These are phyloP conservation scores for Cairneyella variabilis DNA, from an alignment of 495 filamentous ascomycete species.

Conservation along the genomic window DNA sequence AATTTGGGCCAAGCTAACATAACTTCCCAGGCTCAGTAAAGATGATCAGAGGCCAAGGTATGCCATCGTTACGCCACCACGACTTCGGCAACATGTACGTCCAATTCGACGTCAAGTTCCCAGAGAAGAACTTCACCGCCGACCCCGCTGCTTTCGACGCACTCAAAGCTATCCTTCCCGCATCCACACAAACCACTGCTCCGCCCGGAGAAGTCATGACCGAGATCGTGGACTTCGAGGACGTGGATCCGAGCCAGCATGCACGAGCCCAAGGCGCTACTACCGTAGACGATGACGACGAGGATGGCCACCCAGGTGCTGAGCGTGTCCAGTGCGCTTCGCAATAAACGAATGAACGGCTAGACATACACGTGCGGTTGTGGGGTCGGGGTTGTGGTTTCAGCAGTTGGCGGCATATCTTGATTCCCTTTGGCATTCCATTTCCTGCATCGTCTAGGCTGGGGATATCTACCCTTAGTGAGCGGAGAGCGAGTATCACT, in stretches of 20 bases:
- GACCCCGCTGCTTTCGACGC: constrained; percentile 53
- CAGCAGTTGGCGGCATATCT: not conserved
- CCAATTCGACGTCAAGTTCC: constrained; percentile 97
- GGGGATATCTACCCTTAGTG: not conserved
- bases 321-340: constrained; percentile 97
- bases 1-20: constrained; percentile 2
- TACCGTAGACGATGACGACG: constrained; percentile 80
- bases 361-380: not conserved
- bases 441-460: constrained; percentile 7
- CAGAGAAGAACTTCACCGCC: constrained; percentile 59
- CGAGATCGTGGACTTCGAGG: constrained; percentile 77
- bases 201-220: constrained; percentile 81
- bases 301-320: constrained; percentile 72
- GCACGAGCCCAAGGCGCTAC: constrained; percentile 67
- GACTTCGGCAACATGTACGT: constrained; percentile 96
- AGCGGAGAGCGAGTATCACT: not conserved
- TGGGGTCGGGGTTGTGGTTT: not conserved
- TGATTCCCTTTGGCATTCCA: constrained; percentile 8
- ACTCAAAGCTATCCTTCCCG: constrained; percentile 78
- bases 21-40: constrained; percentile 74
- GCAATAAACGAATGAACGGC: constrained; percentile 58
- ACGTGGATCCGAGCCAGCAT: constrained; percentile 70
- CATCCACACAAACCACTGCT: constrained; percentile 53
- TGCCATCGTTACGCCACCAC: constrained; percentile 96
- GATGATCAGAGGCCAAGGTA: constrained; percentile 94